Conservation (phyloP, 2,329 filamentous ascomycete species). For the Fusarium sacchari region DNA sequence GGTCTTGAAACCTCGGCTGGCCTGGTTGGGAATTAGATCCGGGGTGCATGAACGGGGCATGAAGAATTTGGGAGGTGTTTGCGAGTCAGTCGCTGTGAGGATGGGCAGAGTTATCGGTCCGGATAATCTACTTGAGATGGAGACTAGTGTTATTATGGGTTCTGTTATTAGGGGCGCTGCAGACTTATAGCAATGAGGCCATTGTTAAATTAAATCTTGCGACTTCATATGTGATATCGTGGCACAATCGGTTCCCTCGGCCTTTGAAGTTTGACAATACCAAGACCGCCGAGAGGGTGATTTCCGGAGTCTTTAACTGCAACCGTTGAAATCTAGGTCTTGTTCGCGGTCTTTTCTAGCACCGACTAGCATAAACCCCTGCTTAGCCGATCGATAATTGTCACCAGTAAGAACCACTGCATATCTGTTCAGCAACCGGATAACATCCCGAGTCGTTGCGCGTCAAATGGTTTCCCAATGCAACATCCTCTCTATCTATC, state of each 20-base stretch:
- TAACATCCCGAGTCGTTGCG: background rate
- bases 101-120: background rate
- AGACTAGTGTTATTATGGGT: background rate
- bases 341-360: background rate
- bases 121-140: background rate
- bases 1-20: conserved; percentile 24
- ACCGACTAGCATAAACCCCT: background rate
- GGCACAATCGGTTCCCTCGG: background rate
- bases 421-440: background rate
- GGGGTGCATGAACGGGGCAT: conserved; percentile 9
- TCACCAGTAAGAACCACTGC: background rate
- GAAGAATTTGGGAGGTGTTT: background rate
- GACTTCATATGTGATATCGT: background rate
- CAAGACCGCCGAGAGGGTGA: background rate
- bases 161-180: background rate
- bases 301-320: background rate
- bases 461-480: background rate
- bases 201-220: background rate
- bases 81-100: background rate
- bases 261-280: background rate
- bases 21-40: conserved; percentile 12
- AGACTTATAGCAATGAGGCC: background rate
- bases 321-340: background rate
- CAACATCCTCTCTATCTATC: background rate
- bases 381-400: background rate